Percentiles rank a stretch among this genome's conserved stretches.
phyloP scores from a whole-genome alignment of 2,329 filamentous ascomycete genomes.

The Scytalidium lignicola region DNA sequence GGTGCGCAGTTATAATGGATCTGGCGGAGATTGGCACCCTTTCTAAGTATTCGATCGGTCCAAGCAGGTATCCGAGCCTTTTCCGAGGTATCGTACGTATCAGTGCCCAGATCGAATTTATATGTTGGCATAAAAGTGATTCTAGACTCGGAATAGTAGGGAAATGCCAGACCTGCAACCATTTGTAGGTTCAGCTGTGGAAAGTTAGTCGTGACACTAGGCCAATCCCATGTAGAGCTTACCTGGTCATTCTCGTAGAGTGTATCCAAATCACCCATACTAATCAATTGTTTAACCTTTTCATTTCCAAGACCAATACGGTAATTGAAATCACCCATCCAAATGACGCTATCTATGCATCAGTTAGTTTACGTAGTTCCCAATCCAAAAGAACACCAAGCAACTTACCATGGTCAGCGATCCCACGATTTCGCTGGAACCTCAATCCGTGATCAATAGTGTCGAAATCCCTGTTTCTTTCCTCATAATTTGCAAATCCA shows the following conservation, averaged over 20 bases:
- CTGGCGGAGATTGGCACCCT: constrained; percentile 78
- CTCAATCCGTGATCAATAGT: constrained; percentile 66
- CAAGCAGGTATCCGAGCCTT: constrained; percentile 94
- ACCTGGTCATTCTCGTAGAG: constrained; percentile 91
- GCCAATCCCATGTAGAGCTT: constrained; percentile 13
- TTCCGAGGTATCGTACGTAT: constrained; percentile 91
- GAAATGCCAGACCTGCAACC: constrained; percentile 85
- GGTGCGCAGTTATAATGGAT: constrained; percentile 77
- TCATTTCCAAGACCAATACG: constrained; percentile 83
- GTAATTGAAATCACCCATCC: constrained; percentile 98
- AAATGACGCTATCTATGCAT: constrained; percentile 66
- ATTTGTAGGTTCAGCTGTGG: constrained; percentile 84
- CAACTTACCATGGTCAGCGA: constrained; percentile 74
- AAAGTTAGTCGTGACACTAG: not conserved
- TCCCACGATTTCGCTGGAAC: constrained; percentile 85
- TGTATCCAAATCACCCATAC: constrained; percentile 65
- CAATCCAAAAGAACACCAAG: not conserved
- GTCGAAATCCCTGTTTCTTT: constrained; percentile 85
- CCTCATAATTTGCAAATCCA: constrained; percentile 94
- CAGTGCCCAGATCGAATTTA: constrained; percentile 85
- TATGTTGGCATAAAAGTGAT: constrained; percentile 93
- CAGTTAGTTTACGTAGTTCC: constrained; percentile 15
- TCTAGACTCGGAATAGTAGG: constrained; percentile 82
- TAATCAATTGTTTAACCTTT: constrained; percentile 68
- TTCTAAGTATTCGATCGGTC: constrained; percentile 90